Conservation (phyloP, 2,329 filamentous ascomycete species). For the Fusarium equiseti region DNA sequence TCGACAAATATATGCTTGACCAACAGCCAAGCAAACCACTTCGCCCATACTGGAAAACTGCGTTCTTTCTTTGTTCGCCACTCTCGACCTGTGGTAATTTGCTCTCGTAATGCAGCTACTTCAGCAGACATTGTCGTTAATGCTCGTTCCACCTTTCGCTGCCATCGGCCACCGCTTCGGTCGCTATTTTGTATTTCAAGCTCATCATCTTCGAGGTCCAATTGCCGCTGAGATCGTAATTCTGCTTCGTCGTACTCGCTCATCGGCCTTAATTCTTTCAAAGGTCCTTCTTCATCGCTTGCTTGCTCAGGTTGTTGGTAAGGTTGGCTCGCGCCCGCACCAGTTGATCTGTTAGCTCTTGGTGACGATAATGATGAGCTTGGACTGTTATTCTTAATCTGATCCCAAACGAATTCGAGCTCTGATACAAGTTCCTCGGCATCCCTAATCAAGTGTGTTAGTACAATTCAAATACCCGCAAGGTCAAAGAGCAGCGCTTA, state of each 20-base stretch:
- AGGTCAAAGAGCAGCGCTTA: conserved; percentile 55
- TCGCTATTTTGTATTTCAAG: conserved; percentile 51
- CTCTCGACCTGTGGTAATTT: conserved; percentile 82
- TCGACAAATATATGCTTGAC: conserved; percentile 82
- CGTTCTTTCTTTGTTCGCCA: conserved; percentile 75
- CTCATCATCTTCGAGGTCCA: conserved; percentile 61
- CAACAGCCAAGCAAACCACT: conserved; percentile 76
- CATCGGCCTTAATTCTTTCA: conserved; percentile 85
- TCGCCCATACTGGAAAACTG: conserved; percentile 75
- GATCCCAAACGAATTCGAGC: conserved; percentile 99
- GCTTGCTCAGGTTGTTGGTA: conserved; percentile 62
- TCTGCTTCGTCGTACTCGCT: conserved; percentile 83
- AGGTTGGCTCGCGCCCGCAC: conserved; percentile 51
- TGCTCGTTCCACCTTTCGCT: conserved; percentile 83
- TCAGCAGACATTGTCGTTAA: conserved; percentile 92
- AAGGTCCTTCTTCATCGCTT: conserved; percentile 65
- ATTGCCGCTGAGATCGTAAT: conserved; percentile 62
- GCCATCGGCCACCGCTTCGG: conserved; percentile 72
- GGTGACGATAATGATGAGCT: conserved; percentile 70
- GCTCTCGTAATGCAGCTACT: conserved; percentile 90
- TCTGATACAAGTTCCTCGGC: conserved; percentile 89
- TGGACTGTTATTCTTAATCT: conserved; percentile 88
- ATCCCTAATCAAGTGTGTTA: conserved; percentile 64
- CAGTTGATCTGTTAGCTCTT: conserved; percentile 55
- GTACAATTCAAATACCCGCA: conserved; percentile 15